Base-by-base conservation (phyloP, 371 early-diverging fungal species). In the Mortierella sp. region DNA sequence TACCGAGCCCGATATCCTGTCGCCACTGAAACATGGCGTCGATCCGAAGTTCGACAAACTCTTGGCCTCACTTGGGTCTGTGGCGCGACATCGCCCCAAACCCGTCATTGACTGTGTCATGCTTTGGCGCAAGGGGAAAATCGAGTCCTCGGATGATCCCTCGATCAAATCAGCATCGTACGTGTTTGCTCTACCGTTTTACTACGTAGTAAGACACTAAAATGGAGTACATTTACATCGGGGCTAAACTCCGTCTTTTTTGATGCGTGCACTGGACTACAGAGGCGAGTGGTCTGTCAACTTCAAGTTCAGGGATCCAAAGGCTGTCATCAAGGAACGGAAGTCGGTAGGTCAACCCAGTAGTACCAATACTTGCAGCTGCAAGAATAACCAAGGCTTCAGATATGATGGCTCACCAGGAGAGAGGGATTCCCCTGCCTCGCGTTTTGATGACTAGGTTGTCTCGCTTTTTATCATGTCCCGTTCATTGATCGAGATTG, bases 71-170 rank as follows among this genome's bases (percentile, higher is more conserved):
- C 73, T 98, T 5, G 94, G 94, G 1, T 86, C 89, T n/a, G 76
- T 95, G 31, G 93, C 96, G 19, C 85, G 89, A 28, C 92, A 92
- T 62, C 91, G 94, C 56, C 94, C 96, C 30, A 93, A 90, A 47
- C 87, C 92, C 4, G 91, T 98, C 27, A 94, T 97, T 47, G 98
- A 97, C 79, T 82, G 90, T 32, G 87, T 98, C 17, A 93, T 97
- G 89, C 82, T 89, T 1, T 97, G 98, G 97, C 85, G 95, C 56
- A 91, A 93, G 79, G 76, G 83, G 24, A 91, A 92, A 53, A 89
- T 90, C 26, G 94, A 93, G 30, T 80, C 87, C 15, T 57, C 83
- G 6, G 89, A 90, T 57, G 80, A 81, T 46, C 34, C 46, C 15
- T 37, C 61, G 15, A 44, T 66, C 34, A 72, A 69, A 41, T 52